Conservation (phyloP, 441 rosid genomes). For the Corymbia calophylla region DNA sequence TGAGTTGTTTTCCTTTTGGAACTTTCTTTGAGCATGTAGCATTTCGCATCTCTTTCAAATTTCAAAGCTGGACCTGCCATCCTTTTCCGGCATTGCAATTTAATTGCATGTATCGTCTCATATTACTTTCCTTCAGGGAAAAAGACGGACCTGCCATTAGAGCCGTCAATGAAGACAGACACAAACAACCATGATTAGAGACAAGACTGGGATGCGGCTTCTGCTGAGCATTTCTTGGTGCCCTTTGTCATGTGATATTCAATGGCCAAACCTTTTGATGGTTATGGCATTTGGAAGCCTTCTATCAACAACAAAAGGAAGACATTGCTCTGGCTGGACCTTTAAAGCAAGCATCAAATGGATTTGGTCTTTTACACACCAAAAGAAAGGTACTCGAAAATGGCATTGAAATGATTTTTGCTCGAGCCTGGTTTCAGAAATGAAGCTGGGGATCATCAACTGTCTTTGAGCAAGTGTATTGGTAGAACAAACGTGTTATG, state of each 20-base stretch:
- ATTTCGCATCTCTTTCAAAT: not conserved
- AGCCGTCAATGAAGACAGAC: not conserved
- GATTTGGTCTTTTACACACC: not conserved
- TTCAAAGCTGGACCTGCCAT: not conserved
- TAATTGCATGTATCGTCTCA: not conserved
- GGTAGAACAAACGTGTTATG: not conserved
- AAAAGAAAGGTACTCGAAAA: not conserved
- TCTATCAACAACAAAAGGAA: not conserved
- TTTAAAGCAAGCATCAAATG: not conserved
- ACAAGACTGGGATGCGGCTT: not conserved
- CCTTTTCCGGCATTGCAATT: not conserved
- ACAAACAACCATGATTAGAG: not conserved
- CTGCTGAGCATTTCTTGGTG: not conserved
- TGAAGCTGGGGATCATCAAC: not conserved
- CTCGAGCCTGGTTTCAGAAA: not conserved
- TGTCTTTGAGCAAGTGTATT: not conserved
- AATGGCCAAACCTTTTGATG: not conserved
- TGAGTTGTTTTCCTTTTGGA: not conserved
- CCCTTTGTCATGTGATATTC: not conserved
- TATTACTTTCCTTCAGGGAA: not conserved
- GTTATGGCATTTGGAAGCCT: not conserved
- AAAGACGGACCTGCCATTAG: not conserved
- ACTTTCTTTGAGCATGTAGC: not conserved
- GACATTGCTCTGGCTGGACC: not conserved
- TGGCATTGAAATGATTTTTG: not conserved